Percentiles rank a stretch among this genome's conserved stretches.
These are phyloP conservation scores for Lunularia cruciata DNA, from an alignment of 225 moss, liverwort and hornwort genomes.

Conservation along the genomic window DNA sequence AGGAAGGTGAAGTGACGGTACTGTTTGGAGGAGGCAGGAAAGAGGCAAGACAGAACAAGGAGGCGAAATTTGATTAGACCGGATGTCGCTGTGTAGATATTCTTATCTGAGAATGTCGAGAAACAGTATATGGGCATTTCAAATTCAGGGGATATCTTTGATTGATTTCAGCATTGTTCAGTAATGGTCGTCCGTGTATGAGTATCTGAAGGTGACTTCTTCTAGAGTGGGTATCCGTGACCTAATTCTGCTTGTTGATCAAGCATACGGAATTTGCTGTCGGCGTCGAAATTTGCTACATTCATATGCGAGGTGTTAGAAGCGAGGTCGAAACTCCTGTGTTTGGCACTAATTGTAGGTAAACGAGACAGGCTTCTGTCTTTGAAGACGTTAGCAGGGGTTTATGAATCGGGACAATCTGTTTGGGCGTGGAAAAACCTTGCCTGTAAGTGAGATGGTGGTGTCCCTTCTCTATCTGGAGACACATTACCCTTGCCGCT, in stretches of 20 bases:
- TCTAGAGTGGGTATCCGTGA: neutral
- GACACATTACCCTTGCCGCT: neutral
- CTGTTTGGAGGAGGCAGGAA: neutral
- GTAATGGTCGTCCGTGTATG: neutral
- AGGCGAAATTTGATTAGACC: neutral
- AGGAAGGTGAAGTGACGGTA: neutral
- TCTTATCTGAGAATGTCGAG: neutral
- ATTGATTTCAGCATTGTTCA: neutral
- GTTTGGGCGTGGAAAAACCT: neutral
- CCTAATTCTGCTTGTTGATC: constrained; percentile 1
- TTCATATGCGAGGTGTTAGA: neutral
- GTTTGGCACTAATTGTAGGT: neutral
- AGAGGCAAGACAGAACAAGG: neutral
- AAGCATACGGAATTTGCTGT: neutral
- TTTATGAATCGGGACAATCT: constrained; percentile 11
- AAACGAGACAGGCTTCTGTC: neutral
- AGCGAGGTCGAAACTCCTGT: neutral
- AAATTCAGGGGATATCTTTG: neutral
- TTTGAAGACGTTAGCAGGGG: constrained; percentile 12
- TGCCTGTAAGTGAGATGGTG: constrained; percentile 2
- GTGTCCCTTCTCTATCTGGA: neutral
- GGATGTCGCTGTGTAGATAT: constrained; percentile 3
- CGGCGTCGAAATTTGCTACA: neutral
- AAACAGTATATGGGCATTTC: neutral
- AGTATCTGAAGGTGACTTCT: constrained; percentile 5